Percentiles rank a stretch among this genome's conserved stretches.
Conservation (phyloP, 2,329 filamentous ascomycete genomes). For the Aurifilum marmelostoma region DNA sequence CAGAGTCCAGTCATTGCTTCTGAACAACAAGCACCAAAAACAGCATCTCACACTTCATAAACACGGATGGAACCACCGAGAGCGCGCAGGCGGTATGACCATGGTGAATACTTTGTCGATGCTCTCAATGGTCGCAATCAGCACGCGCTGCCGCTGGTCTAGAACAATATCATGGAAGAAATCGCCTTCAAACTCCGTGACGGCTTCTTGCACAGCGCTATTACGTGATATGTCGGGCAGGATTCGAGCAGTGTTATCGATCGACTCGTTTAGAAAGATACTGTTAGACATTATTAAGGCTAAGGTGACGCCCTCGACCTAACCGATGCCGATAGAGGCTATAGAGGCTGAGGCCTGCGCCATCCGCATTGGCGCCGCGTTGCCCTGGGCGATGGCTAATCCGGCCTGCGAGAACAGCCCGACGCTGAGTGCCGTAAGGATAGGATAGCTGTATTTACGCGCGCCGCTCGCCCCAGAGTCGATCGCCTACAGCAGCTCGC, state of each 20-base stretch:
- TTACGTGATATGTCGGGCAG: constrained; percentile 5
- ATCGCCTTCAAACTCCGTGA: neutral
- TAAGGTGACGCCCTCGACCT: constrained; percentile 40
- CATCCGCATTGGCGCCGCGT: constrained; percentile 36
- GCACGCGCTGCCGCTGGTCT: constrained; percentile 5
- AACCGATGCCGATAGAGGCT: constrained; percentile 41
- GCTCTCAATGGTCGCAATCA: constrained; percentile 10
- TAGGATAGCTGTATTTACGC: constrained; percentile 36
- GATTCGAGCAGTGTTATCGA: constrained; percentile 3
- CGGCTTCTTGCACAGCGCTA: constrained; percentile 1
- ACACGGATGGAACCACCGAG: constrained; percentile 1
- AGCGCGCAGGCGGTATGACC: constrained; percentile 9
- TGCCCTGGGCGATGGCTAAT: constrained; percentile 42
- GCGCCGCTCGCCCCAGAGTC: constrained; percentile 29
- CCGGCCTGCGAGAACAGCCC: constrained; percentile 41
- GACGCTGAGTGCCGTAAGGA: constrained; percentile 44
- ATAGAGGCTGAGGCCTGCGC: constrained; percentile 40
- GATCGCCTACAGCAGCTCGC: constrained; percentile 34
- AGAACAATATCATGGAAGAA: constrained; percentile 8
- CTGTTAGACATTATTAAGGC: constrained; percentile 40
- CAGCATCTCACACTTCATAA: constrained; percentile 6
- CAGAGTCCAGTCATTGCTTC: neutral
- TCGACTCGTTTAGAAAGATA: constrained; percentile 40
- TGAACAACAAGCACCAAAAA: constrained; percentile 2
- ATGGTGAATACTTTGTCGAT: constrained; percentile 12